Conservation (phyloP, 1,284 basidiomycete genomes). For the Calocybe gambosa region DNA sequence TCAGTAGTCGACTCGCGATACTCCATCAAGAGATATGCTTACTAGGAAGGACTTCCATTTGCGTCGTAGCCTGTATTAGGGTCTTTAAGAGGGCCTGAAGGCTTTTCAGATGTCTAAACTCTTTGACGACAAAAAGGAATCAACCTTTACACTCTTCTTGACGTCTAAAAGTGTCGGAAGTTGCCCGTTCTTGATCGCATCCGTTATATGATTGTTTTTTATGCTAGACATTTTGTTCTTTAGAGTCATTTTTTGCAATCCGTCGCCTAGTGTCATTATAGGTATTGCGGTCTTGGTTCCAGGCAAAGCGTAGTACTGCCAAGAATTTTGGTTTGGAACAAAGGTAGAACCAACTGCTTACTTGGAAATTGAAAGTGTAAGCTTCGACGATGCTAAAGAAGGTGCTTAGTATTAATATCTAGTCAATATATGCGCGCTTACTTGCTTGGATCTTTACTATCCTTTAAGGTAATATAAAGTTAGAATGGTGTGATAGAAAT, state of each 20-base stretch:
- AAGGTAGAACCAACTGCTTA: slow-evolving; percentile 22
- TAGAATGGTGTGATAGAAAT: neutral
- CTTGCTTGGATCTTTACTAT: slow-evolving; percentile 76
- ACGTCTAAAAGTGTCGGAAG: slow-evolving; percentile 66
- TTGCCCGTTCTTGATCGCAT: slow-evolving; percentile 49
- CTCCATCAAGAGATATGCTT: slow-evolving; percentile 18
- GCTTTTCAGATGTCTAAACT: neutral
- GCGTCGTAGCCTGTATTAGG: slow-evolving; percentile 65
- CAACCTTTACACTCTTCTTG: slow-evolving; percentile 66
- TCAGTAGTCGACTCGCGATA: slow-evolving; percentile 1
- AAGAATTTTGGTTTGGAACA: slow-evolving; percentile 2
- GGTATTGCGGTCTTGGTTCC: slow-evolving; percentile 52
- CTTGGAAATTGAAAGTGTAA: slow-evolving; percentile 78
- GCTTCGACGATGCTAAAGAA: slow-evolving; percentile 67
- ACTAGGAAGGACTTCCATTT: slow-evolving; percentile 76
- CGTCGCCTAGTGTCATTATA: slow-evolving; percentile 62
- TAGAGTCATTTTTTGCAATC: slow-evolving; percentile 44
- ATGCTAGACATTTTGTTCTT: slow-evolving; percentile 21
- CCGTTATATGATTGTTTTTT: slow-evolving; percentile 49
- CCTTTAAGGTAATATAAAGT: slow-evolving; percentile 39
- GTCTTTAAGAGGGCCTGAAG: slow-evolving; percentile 62
- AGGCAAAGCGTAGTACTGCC: slow-evolving; percentile 54
- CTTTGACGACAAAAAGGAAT: neutral
- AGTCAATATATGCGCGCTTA: slow-evolving; percentile 30
- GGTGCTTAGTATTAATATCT: neutral